Evolutionary conservation across 1,139 yeast species (phyloP), one percentile per base, ranked within the genome.

Genomic region (Geotrichum carabidarum): DNA sequence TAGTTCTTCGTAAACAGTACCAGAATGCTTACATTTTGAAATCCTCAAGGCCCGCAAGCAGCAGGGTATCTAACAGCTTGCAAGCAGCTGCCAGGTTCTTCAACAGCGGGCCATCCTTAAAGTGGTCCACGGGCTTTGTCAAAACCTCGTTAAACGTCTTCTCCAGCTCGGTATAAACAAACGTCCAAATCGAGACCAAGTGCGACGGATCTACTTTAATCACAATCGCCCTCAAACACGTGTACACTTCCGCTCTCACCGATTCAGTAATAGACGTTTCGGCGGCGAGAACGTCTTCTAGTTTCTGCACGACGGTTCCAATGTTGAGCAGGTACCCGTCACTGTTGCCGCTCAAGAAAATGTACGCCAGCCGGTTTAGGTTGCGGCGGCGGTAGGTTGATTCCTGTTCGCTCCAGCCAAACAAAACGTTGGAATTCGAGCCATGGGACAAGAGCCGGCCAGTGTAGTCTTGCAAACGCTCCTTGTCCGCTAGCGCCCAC

Each of bases 351-450:
- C 84, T 74, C 60, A 86, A 63, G 8, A 88, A 63, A 55, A 91
- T 66, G 61, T 81, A 87, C 0, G 86, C 73, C 1, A 89, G 73
- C 53, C 91, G 75, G 56, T 78, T 79, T 45, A 88, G 64, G 36
- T 79, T 75, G 57, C 72, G 68, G 4, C 77, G 71, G 51, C 79
- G 78, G 54, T 71, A 72, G 32, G 78, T 79, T 35, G 82, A 72
- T 60, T 85, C 93, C 15, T 85, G 81, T 58, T 88, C 95, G 59
- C 83, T 82, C 91, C 95, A 86, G 44, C 79, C 82, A 68, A 87
- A 86, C 9, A 81, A 59, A 11, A 68, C 80, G 12, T 83, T 75
- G 0, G 84, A 74, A 5, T 83, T 72, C 1, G 82, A 71, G 32
- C 78, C 76, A 50, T 75, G 71, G 8, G 82, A 75, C 0, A 82